phyloP scores from a whole-genome alignment of 371 early-diverging fungal genomes.

The Mortierella polycephala region DNA sequence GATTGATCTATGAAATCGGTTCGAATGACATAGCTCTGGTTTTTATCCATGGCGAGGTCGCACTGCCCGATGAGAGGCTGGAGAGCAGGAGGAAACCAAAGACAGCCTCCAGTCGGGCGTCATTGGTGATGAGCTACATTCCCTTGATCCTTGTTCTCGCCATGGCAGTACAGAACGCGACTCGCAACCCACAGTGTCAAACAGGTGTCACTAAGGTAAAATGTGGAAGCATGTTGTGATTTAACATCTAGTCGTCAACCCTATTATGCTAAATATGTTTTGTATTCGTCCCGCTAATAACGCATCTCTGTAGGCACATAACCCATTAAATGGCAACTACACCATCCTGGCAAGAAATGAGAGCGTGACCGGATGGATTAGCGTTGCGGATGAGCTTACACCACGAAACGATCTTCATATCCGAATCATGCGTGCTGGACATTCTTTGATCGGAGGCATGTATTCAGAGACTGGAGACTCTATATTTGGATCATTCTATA shows the following conservation, averaged over 20 bases:
- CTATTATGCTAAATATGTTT: too few species aligned
- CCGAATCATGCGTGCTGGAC: conserved; percentile 80
- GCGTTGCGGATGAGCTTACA: conserved; percentile 68
- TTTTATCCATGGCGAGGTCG: conserved; percentile 54
- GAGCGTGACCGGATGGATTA: conserved; percentile 79
- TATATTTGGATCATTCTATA: conserved; percentile 81
- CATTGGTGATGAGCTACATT: conserved; percentile 40
- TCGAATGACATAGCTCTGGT: conserved; percentile 23
- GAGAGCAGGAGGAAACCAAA: conserved; percentile 35
- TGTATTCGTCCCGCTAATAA: not conserved
- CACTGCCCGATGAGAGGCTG: conserved; percentile 48
- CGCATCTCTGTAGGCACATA: conserved; percentile 27
- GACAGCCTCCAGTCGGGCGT: conserved; percentile 23
- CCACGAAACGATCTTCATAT: conserved; percentile 57
- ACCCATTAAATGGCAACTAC: conserved; percentile 44
- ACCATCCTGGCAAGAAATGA: conserved; percentile 70
- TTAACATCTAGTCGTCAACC: too few species aligned
- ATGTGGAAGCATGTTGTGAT: too few species aligned
- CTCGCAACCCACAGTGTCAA: conserved; percentile 58
- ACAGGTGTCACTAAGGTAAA: conserved; percentile 48
- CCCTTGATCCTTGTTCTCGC: conserved; percentile 51
- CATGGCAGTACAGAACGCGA: conserved; percentile 50
- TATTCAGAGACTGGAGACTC: conserved; percentile 71
- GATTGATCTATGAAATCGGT: not conserved
- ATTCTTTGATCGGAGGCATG: conserved; percentile 84